A percentile compares a stretch with the other conserved stretches of the same genome.
These are phyloP conservation scores for Flaveria floridana DNA, from an alignment of 140 eudicot species.

Conservation along the genomic window DNA sequence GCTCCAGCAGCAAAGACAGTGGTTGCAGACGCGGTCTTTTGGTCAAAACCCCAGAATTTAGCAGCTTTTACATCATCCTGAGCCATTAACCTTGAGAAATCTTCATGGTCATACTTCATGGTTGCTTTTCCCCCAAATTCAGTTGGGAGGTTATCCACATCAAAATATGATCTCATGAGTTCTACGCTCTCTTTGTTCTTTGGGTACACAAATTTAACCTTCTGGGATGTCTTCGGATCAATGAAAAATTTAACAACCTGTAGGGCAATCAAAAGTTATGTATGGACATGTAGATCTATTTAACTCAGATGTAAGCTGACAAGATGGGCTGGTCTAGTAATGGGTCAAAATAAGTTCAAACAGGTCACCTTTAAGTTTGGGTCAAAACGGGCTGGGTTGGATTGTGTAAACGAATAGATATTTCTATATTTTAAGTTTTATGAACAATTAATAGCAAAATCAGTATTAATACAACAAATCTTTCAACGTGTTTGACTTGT, in stretches of 20 bases:
- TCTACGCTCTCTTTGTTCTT: slow-evolving; percentile 83
- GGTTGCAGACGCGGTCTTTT: slow-evolving; percentile 34
- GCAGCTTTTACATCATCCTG: slow-evolving; percentile 72
- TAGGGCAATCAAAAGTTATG: background rate
- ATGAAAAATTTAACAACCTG: slow-evolving; percentile 75
- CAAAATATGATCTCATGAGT: slow-evolving; percentile 51
- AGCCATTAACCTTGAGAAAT: slow-evolving; percentile 78
- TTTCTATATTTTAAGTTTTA: no score
- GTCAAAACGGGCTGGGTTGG: background rate
- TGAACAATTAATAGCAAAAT: no score
- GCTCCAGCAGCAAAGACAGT: slow-evolving; percentile 41
- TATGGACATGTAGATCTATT: slow-evolving; percentile 12
- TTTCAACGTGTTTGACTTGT: no score
- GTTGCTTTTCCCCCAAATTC: slow-evolving; percentile 62
- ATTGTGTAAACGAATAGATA: background rate
- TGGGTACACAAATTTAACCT: slow-evolving; percentile 88
- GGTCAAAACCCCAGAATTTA: slow-evolving; percentile 66
- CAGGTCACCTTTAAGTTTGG: background rate
- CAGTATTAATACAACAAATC: no score
- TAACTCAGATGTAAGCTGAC: background rate
- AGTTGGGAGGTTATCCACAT: slow-evolving; percentile 54
- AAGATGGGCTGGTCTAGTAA: background rate
- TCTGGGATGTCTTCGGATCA: slow-evolving; percentile 75
- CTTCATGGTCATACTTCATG: slow-evolving; percentile 64
- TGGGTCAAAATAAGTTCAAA: background rate